phyloP scores from a whole-genome alignment of 257 asterid genomes.

The Lycium ferocissimum region DNA sequence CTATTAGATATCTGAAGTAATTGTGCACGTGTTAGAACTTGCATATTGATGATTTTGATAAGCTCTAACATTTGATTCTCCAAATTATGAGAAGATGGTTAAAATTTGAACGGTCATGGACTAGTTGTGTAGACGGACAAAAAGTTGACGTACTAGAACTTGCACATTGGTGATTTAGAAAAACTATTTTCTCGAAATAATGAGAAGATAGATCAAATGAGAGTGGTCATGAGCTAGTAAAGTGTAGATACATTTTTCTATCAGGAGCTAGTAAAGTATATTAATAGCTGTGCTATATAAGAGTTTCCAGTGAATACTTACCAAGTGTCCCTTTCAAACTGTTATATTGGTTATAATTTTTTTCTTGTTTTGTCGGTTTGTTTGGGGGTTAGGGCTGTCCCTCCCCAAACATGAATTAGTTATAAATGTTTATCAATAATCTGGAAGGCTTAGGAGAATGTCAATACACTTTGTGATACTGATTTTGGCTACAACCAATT shows the following conservation, averaged over 20 bases:
- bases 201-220: not conserved
- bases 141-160: not conserved
- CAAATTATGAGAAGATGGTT: slow-evolving; percentile 17
- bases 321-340: not conserved
- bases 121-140: not conserved
- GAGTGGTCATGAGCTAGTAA: not conserved
- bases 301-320: slow-evolving; percentile 15
- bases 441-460: not conserved
- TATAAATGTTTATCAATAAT: not conserved
- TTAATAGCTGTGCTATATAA: not conserved
- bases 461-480: not conserved
- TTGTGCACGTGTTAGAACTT: slow-evolving; percentile 1
- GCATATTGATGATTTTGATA: not conserved
- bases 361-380: not conserved
- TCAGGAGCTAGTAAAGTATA: not conserved
- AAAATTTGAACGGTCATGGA: not conserved
- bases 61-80: not conserved
- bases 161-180: not conserved
- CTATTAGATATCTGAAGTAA: slow-evolving; percentile 19
- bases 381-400: not conserved
- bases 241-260: not conserved
- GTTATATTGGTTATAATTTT: not conserved
- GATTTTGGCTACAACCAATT: not conserved
- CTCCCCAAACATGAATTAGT: not conserved
- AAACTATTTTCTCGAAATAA: not conserved